phyloP scores from a whole-genome alignment of 73 alveolate species.

The Loxodes magnus region DNA sequence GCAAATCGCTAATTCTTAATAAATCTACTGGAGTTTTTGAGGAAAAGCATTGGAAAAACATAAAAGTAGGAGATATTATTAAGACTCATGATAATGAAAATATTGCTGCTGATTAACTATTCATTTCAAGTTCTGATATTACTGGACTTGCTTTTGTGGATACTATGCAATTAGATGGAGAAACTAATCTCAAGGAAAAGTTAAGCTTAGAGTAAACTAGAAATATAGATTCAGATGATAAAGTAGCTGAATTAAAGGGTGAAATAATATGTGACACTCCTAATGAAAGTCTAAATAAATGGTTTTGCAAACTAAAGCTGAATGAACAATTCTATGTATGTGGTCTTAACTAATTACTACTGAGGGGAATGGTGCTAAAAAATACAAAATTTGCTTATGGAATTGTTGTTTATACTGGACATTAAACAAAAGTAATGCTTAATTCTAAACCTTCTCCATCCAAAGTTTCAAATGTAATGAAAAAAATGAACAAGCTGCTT shows the following conservation, averaged over 20 bases:
- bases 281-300: neutral
- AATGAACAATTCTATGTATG: neutral
- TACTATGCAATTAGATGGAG: conserved; percentile 18
- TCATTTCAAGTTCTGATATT: conserved; percentile 32
- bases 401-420: conserved; percentile 73
- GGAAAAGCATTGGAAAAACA: conserved; percentile 27
- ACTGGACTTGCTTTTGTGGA: conserved; percentile 39
- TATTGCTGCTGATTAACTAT: conserved; percentile 63
- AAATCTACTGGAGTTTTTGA: conserved; percentile 1
- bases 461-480: conserved; percentile 44
- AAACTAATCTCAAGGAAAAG: neutral
- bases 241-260: neutral
- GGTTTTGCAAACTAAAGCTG: neutral
- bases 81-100: conserved; percentile 44
- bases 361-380: conserved; percentile 76
- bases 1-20: neutral
- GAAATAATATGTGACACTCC: neutral
- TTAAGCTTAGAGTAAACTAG: neutral
- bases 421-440: conserved; percentile 86
- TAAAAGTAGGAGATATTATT: conserved; percentile 52
- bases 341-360: conserved; percentile 53
- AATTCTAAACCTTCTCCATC: conserved; percentile 42
- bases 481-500: conserved; percentile 49
- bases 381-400: conserved; percentile 73
- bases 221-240: neutral